Percentiles rank a stretch among this genome's conserved stretches.
Conservation (phyloP, 2,329 filamentous ascomycete species). For the Exophiala xenobiotica region DNA sequence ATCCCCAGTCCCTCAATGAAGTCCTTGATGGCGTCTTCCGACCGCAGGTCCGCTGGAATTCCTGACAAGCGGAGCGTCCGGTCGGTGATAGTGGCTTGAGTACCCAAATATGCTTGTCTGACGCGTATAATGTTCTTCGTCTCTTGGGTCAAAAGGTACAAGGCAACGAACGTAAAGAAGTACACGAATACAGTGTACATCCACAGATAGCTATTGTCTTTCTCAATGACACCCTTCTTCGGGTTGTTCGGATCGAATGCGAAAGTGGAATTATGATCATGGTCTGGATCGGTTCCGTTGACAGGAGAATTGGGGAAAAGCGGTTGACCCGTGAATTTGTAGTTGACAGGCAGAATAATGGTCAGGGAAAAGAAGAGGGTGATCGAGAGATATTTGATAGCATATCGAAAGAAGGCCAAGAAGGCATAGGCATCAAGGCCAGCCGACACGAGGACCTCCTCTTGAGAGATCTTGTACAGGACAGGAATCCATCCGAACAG, state of each 20-base stretch:
- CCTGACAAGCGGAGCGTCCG: slow-evolving; percentile 88
- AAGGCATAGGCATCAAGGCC: slow-evolving; percentile 97
- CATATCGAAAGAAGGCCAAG: slow-evolving; percentile 92
- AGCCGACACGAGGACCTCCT: slow-evolving; percentile 84
- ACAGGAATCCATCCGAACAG: slow-evolving; percentile 93
- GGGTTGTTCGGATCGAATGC: slow-evolving; percentile 35
- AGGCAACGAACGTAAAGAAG: slow-evolving; percentile 77
- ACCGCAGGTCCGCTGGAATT: slow-evolving; percentile 74
- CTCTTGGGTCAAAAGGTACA: slow-evolving; percentile 80
- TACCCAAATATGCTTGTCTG: slow-evolving; percentile 86
- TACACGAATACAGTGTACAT: slow-evolving; percentile 94
- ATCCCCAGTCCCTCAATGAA: slow-evolving; percentile 86
- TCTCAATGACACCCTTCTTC: slow-evolving; percentile 33
- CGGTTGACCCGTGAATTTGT: slow-evolving; percentile 56
- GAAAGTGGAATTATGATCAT: slow-evolving; percentile 12
- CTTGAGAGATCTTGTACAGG: slow-evolving; percentile 79
- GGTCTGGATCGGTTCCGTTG: slow-evolving; percentile 22
- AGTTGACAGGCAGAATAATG: slow-evolving; percentile 84
- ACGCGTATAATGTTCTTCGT: slow-evolving; percentile 82
- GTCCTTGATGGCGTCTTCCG: slow-evolving; percentile 78
- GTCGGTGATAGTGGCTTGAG: slow-evolving; percentile 93
- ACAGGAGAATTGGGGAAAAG: slow-evolving; percentile 30
- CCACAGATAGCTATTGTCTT: slow-evolving; percentile 68
- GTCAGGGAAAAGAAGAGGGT: slow-evolving; percentile 78
- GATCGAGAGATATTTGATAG: slow-evolving; percentile 75